Base-by-base conservation (phyloP, 208 protist species). In the Trypanosoma theileri region DNA sequence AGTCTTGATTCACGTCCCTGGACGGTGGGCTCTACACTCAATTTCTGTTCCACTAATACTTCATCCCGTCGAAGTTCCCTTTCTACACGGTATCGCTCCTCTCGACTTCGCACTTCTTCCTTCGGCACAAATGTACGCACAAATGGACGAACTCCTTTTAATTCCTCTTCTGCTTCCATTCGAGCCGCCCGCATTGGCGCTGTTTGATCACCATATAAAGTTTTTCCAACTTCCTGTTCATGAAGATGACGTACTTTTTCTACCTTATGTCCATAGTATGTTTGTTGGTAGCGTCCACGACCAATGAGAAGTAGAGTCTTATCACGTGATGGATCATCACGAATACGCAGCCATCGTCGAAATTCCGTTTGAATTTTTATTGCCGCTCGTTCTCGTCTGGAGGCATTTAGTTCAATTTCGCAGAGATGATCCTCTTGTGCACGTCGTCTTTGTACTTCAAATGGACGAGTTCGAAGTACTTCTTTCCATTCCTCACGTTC, bases 361-460 rank as follows among this genome's bases (percentile, higher is more conserved):
- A 81, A 94, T 8, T 75, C 74, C 0, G 77, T 75, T 66, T 94
- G 89, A 54, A 94, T 94, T 6, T 75, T 79, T 19, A 61, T 31
- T 0, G 89, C 89, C 0, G 86, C 86, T 10, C 79, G 72, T 22
- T 73, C 66, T 1, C 76, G 80, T 1, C 77, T 61, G 45, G 77
- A 63, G 3, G 59, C 54, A 6, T 80, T 58, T 24, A 79, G 55
- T 57, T 89, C 82, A 16, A 81, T 44, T 31, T 75, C 35, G 7
- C 71, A 62, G 17, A 63, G 68, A 1, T 77, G 53, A 54, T 87
- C 75, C 22, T 86, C 70, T 51, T 66, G 56, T 0, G 79, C 85
- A 11, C 85, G 85, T 12, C 80, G 67, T 8, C 66, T 78, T 26
- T 59, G 56, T 12, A 92, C 85, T 12, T 89, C 73, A 50, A 67